Percentiles rank a stretch among this genome's conserved stretches.
phyloP scores from a whole-genome alignment of 1,284 basidiomycete species.

The Papiliotrema fonsecae region DNA sequence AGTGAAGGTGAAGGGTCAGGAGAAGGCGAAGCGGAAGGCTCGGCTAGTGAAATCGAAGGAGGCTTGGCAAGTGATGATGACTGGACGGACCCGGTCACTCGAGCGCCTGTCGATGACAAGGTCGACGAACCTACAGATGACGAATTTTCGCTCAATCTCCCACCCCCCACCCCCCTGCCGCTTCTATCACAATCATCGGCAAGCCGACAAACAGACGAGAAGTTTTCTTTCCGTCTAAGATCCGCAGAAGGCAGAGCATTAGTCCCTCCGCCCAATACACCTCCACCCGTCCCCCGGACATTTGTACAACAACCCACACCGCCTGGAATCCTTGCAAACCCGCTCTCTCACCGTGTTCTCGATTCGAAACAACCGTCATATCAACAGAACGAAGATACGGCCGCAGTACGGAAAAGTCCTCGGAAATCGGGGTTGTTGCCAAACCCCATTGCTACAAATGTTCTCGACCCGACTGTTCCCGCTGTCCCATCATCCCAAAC shows the following conservation, averaged over 20 bases:
- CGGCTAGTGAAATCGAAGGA: conserved; percentile 13
- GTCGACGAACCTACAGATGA: conserved; percentile 16
- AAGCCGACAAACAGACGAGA: too few species aligned
- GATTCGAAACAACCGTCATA: too few species aligned
- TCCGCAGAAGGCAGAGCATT: conserved; percentile 23
- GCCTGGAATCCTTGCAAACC: conserved; percentile 25
- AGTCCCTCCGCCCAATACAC: conserved; percentile 3
- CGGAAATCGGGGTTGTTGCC: conserved; percentile 28
- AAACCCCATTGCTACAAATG: conserved; percentile 37
- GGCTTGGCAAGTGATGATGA: conserved; percentile 14
- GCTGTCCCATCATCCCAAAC: conserved; percentile 14
- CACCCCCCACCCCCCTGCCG: conserved; percentile 13
- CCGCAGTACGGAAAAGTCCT: conserved; percentile 5
- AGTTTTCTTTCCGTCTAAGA: conserved; percentile 31
- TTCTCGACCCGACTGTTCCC: conserved; percentile 46
- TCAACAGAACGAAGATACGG: conserved; percentile 4
- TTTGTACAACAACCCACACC: conserved; percentile 11
- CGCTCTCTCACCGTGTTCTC: conserved; percentile 10
- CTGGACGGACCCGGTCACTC: conserved; percentile 44
- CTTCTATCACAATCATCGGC: too few species aligned
- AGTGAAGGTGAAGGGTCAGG: too few species aligned
- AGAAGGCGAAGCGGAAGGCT: conserved; percentile 13
- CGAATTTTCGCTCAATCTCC: conserved; percentile 18
- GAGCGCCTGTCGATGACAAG: conserved; percentile 24
- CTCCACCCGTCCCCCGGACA: neutral